Percentiles rank a stretch among this genome's conserved stretches.
These are phyloP conservation scores for Russula ochroleuca DNA, from an alignment of 768 basidiomycete species.

Conservation along the genomic window DNA sequence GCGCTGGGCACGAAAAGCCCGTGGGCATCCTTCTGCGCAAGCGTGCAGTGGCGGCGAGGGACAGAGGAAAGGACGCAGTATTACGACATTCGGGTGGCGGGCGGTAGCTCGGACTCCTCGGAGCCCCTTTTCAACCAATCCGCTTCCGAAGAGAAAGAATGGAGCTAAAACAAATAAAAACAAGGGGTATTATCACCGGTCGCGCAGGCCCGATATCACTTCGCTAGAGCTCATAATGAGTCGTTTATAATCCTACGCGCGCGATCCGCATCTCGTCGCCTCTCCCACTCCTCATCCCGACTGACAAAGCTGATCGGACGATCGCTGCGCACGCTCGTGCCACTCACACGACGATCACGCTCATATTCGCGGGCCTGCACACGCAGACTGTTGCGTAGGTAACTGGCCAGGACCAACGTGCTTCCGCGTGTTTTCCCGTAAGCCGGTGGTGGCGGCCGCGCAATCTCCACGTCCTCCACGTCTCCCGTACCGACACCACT, in stretches of 20 bases:
- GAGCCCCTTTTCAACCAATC: no score
- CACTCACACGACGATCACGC: conserved; percentile 28
- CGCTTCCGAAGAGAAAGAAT: no score
- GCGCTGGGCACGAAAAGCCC: no score
- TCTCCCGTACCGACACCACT: conserved; percentile 70
- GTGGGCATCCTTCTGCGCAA: no score
- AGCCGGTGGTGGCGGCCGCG: conserved; percentile 66
- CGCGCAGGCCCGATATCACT: no score
- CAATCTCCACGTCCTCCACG: conserved; percentile 67
- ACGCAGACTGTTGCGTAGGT: conserved; percentile 34
- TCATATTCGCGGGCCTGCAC: conserved; percentile 24
- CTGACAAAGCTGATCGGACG: conserved; percentile 53
- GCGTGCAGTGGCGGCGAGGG: no score
- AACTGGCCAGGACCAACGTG: conserved; percentile 54
- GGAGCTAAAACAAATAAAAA: no score
- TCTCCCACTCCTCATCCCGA: conserved; percentile 55
- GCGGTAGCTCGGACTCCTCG: no score
- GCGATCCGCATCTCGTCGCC: conserved; percentile 48
- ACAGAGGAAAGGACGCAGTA: no score
- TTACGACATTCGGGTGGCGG: no score
- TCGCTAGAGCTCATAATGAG: background rate
- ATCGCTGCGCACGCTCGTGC: conserved; percentile 31
- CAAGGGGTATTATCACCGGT: no score
- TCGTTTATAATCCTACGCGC: conserved; percentile 45
- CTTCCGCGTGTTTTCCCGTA: conserved; percentile 72